These are phyloP conservation scores for Zea mays DNA, from an alignment of 176 grass and related monocot genomes.

Conservation along the genomic window DNA sequence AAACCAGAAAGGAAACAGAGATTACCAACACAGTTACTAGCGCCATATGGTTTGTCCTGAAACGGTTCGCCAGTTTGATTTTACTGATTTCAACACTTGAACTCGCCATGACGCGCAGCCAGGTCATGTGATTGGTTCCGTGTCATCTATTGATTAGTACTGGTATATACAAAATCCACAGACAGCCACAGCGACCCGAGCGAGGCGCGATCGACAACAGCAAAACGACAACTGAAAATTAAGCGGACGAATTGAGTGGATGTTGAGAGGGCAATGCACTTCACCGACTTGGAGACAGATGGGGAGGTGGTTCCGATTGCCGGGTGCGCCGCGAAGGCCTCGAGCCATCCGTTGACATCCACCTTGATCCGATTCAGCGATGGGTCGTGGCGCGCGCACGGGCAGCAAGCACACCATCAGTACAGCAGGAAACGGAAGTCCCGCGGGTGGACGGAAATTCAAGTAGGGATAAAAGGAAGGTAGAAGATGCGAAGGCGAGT, in stretches of 20 bases:
- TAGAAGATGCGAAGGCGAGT: background rate
- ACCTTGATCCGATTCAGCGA: constrained; percentile 49
- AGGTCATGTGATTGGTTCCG: background rate
- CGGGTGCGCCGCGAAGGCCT: constrained; percentile 84
- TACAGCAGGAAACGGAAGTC: background rate
- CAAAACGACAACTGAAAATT: background rate
- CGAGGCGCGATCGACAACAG: background rate
- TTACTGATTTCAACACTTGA: background rate
- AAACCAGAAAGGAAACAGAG: background rate
- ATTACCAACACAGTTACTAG: background rate
- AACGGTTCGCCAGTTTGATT: background rate
- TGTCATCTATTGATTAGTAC: too few relatives aligned
- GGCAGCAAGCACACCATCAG: constrained; percentile 15
- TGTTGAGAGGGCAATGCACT: background rate
- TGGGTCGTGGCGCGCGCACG: background rate
- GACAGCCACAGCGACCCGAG: too few relatives aligned
- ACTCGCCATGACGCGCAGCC: background rate
- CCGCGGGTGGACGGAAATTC: background rate
- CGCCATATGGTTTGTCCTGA: background rate
- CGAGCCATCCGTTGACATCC: constrained; percentile 89
- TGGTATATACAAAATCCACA: too few relatives aligned
- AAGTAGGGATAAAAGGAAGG: background rate
- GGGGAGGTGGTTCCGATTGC: constrained; percentile 69
- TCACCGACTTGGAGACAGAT: constrained; percentile 61
- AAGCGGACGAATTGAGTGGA: background rate